phyloP scores from a whole-genome alignment of 768 basidiomycete genomes.

The Solioccasus polychromus region DNA sequence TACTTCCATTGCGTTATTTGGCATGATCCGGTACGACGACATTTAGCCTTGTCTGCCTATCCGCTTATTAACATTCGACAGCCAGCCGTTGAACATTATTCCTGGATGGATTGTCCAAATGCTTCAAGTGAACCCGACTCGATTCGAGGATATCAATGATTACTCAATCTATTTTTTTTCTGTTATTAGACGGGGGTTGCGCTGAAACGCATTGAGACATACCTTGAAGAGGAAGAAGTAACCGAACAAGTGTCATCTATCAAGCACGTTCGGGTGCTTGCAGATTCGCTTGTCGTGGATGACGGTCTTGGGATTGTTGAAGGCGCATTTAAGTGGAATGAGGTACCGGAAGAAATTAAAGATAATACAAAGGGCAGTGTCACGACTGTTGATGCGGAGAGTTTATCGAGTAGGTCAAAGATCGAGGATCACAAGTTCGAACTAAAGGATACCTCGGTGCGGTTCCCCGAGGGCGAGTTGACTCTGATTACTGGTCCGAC shows the following conservation, averaged over 20 bases:
- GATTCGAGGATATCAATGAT: not conserved
- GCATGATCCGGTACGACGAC: slow-evolving; percentile 67
- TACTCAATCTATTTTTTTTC: not conserved
- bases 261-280: slow-evolving; percentile 36
- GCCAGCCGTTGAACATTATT: slow-evolving; percentile 73
- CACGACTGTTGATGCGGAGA: slow-evolving; percentile 16
- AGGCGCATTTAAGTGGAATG: slow-evolving; percentile 58
- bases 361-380: slow-evolving; percentile 19
- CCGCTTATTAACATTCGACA: slow-evolving; percentile 17
- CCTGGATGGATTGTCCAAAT: slow-evolving; percentile 79
- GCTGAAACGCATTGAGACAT: slow-evolving; percentile 57
- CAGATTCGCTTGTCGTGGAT: slow-evolving; percentile 21
- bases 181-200: slow-evolving; percentile 49
- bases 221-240: slow-evolving; percentile 62
- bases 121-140: slow-evolving; percentile 46
- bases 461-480: slow-evolving; percentile 46
- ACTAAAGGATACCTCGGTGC: slow-evolving; percentile 41
- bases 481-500: slow-evolving; percentile 48
- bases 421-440: slow-evolving; percentile 36
- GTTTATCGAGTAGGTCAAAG: slow-evolving; percentile 7
- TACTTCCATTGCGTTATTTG: slow-evolving; percentile 83
- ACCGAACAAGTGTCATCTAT: slow-evolving; percentile 56
- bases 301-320: slow-evolving; percentile 46
- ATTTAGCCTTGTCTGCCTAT: not conserved
- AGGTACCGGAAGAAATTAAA: slow-evolving; percentile 37